Base-by-base conservation (phyloP, 768 basidiomycete genomes). In the Thelephora aurantiotincta region DNA sequence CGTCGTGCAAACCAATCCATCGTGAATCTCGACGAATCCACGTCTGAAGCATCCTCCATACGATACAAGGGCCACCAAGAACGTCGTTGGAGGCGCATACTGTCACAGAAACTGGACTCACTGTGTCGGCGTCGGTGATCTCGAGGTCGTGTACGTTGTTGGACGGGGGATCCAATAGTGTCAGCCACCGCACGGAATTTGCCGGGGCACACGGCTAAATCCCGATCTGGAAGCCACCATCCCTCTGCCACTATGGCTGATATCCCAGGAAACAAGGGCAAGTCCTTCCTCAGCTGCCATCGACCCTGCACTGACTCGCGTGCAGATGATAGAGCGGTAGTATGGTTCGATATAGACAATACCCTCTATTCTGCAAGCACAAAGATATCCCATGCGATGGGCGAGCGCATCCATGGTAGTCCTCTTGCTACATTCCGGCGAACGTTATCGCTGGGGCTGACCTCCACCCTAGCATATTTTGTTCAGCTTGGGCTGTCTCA, bases 271-370 rank as follows among this genome's bases (percentile, higher is more conserved):
- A n/a, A n/a, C 18, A 33, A 16, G 35, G 14, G 49, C 33, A 14
- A 11, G 1, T 2, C 6, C 23, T 18, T 20, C 35, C 38, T 33
- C 13, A 20, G 36, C 13, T 18, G 5, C 12, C 44, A 16, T 38
- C 6, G 3, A 33, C 16, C n/a, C 22, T 37, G 9, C 26, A 9
- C 26, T 30, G 9, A 30, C 26, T 30, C 5, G 26, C 26, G 26
- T 30, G 9, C 26, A 61, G 82, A 85, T 68, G 70, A 74, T 35
- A 75, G 78, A 12, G 62, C 62, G 51, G 63, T 88, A 44, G 69
- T 87, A 45, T 90, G 80, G 75, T 77, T 91, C 51, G 88, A 90
- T 58, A 86, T 91, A 50, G 89, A 91, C 63, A 90, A 92, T 56
- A 89, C 87, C 2, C 70, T 92, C 13, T 92, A 91, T 60, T 84